Base-by-base conservation (phyloP, 208 protist species). In the Leishmania aethiopica region DNA sequence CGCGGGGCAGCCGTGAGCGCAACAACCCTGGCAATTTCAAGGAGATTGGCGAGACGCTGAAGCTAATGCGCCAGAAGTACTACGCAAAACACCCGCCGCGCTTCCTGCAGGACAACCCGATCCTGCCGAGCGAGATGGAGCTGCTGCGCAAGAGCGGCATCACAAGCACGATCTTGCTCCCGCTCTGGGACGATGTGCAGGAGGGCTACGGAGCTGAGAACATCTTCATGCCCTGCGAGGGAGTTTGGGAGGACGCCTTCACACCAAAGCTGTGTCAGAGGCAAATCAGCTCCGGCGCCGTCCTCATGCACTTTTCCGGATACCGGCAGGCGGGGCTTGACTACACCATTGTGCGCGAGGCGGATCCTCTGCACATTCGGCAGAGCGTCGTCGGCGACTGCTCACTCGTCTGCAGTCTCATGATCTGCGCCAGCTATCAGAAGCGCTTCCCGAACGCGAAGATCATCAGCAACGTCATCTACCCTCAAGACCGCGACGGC, bases 321-420 rank as follows among this genome's bases (percentile, higher is more conserved):
- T 83, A 88, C 70, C 80, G 67, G 67, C 79, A 73, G 47, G 22
- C 49, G 32, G 80, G 78, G 2, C 66, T 76, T 25, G 80, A 83
- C n/a, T 84, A 88, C 62, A 87, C 86, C 45, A 90, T 97, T 8
- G 80, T 95, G 62, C 79, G 84, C 69, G 84, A 92, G 45, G 92
- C 93, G 4, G 92, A 97, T 79, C 95, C 95, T 45, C 72, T 97
- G 81, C 89, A 90, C 76, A 94, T 98, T 28, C 88, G 86, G 70
- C 96, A 98, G 82, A 94, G 89, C 42, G 90, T 96, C 32, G 94
- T 98, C 22, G 92, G 91, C 11, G 94, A 98, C 85, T 98, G 94
- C 86, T 94, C 92, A 15, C 88, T 97, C 51, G 94, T 97, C 42
- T 97, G 91, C 79, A 93, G 87, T 64, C 76, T 96, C 55, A 94